Conservation (phyloP, 106 monocot genomes). For the Agapanthus africanus region DNA sequence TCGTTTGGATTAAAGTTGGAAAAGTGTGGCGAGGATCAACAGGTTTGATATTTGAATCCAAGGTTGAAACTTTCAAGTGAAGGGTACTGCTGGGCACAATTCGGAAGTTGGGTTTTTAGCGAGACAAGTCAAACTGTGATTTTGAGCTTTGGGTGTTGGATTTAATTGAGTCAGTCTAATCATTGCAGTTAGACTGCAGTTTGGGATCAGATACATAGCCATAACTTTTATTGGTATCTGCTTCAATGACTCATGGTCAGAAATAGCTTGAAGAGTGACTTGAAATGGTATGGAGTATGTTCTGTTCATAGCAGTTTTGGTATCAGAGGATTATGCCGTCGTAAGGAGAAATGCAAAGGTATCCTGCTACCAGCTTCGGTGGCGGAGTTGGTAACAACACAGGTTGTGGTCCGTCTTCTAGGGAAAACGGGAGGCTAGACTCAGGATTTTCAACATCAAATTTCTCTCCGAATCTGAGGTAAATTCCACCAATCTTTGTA, state of each 20-base stretch:
- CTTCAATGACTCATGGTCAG: not conserved
- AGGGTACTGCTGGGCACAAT: too few species aligned
- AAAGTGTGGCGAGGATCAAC: too few species aligned
- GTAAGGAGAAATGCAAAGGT: conserved; percentile 79
- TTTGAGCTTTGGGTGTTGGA: not conserved
- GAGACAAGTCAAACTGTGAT: not conserved
- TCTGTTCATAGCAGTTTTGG: not conserved
- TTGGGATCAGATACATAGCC: not conserved
- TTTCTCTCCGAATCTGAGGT: conserved; percentile 64
- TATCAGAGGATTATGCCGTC: conserved; percentile 48
- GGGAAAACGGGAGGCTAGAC: conserved; percentile 57
- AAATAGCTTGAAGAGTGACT: not conserved
- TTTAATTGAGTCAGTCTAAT: too few species aligned
- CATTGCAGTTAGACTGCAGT: not conserved
- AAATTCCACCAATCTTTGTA: not conserved
- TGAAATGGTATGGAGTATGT: conserved; percentile 8
- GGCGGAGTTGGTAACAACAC: conserved; percentile 42
- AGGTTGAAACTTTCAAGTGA: not conserved
- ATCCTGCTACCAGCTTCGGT: conserved; percentile 50
- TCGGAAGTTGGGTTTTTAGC: not conserved
- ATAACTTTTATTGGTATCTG: not conserved
- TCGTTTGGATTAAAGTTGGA: too few species aligned
- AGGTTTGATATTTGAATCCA: conserved; percentile 1
- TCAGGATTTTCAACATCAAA: conserved; percentile 46
- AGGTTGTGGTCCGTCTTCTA: conserved; percentile 35